These are phyloP conservation scores for Talaromyces ruber DNA, from an alignment of 495 filamentous ascomycete species.

Conservation along the genomic window DNA sequence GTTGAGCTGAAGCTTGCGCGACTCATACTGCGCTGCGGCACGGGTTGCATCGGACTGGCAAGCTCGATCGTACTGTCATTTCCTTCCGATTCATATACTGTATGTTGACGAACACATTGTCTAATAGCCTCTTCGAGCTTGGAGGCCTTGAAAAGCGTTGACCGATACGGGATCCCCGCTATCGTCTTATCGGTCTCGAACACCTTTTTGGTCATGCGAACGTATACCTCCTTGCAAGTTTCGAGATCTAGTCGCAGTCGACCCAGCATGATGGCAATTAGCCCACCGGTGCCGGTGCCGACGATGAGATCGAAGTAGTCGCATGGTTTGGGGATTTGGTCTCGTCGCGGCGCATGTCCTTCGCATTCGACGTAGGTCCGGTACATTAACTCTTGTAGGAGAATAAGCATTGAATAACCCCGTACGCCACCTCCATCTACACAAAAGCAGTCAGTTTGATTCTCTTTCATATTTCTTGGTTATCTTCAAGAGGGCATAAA, in stretches of 20 bases:
- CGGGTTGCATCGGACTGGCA: constrained; percentile 29
- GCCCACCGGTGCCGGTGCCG: constrained; percentile 87
- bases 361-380: constrained; percentile 77
- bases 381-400: constrained; percentile 95
- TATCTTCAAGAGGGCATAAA: background rate
- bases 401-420: constrained; percentile 93
- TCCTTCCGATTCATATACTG: constrained; percentile 70
- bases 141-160: constrained; percentile 92
- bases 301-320: constrained; percentile 97
- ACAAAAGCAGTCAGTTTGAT: background rate
- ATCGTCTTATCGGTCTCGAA: constrained; percentile 99
- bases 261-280: constrained; percentile 95
- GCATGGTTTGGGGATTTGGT: constrained; percentile 93
- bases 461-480: background rate
- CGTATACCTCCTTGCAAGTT: constrained; percentile 92
- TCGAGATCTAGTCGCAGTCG: constrained; percentile 86
- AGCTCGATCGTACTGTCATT: constrained; percentile 23
- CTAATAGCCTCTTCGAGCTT: constrained; percentile 91
- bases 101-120: constrained; percentile 82
- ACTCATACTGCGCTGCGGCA: constrained; percentile 37
- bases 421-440: constrained; percentile 92
- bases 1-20: constrained; percentile 34
- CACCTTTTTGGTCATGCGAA: constrained; percentile 84
- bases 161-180: constrained; percentile 85
- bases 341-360: constrained; percentile 70